These are phyloP conservation scores for Micractinium conductrix DNA, from an alignment of 139 green algal genomes.

Conservation along the genomic window DNA sequence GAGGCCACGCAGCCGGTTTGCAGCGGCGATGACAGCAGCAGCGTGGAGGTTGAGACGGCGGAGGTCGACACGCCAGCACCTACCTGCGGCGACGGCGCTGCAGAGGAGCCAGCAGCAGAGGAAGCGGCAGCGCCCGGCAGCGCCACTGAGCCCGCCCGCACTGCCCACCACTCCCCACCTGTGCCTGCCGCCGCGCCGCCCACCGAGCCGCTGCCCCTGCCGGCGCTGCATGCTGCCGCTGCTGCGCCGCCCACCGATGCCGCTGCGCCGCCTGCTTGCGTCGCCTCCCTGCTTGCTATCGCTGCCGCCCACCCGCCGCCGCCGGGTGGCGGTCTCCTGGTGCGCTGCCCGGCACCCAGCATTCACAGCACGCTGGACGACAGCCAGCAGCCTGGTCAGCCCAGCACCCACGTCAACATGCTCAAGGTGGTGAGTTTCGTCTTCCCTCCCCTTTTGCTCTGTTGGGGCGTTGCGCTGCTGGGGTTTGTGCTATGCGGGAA, in stretches of 20 bases:
- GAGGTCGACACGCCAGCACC: background rate
- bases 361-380: background rate
- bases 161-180: background rate
- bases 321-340: background rate
- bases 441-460: background rate
- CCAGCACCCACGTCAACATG: background rate
- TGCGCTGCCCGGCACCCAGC: background rate
- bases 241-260: background rate
- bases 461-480: background rate
- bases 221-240: background rate
- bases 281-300: background rate
- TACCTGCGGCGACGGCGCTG: no score
- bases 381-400: background rate
- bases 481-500: background rate
- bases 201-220: background rate
- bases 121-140: background rate
- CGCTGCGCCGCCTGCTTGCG: background rate
- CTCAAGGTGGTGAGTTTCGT: slow-evolving; percentile 1
- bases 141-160: background rate
- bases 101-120: background rate
- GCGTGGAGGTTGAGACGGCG: background rate
- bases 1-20: background rate
- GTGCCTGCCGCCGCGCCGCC: background rate
- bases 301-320: background rate
- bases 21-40: background rate